A percentile compares a stretch with the other conserved stretches of the same genome.
Conservation (phyloP, 2,329 filamentous ascomycete species). For the Cercospora janseana region DNA sequence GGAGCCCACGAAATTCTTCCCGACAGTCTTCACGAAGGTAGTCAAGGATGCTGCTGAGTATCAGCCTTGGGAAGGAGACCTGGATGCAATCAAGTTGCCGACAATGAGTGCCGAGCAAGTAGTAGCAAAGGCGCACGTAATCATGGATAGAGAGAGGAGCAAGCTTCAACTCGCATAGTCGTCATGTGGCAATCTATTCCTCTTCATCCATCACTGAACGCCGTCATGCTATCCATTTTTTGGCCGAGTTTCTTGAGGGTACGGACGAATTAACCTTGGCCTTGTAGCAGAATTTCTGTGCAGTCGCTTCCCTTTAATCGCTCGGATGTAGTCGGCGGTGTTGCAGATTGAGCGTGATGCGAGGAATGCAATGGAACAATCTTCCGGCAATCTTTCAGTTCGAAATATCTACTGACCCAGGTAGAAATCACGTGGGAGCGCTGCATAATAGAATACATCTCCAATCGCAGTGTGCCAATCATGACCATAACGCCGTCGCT, state of each 20-base stretch:
- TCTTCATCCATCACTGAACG: too few relatives aligned
- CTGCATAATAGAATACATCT: background rate
- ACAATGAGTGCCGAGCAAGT: conserved; percentile 21
- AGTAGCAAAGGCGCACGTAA: conserved; percentile 20
- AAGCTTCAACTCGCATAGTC: too few relatives aligned
- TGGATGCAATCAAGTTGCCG: conserved; percentile 27
- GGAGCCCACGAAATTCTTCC: conserved; percentile 27
- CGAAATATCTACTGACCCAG: background rate
- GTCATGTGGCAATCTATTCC: too few relatives aligned
- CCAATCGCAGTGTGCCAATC: background rate
- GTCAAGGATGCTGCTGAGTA: conserved; percentile 18
- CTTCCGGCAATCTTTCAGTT: background rate
- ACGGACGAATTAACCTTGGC: too few relatives aligned
- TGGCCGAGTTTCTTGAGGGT: too few relatives aligned
- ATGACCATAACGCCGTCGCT: conserved; percentile 22
- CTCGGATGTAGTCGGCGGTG: background rate
- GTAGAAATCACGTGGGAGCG: background rate
- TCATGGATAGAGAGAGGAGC: conserved; percentile 18
- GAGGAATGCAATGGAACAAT: too few relatives aligned
- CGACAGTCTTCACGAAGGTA: conserved; percentile 21
- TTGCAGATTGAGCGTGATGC: too few relatives aligned
- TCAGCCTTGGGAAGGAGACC: conserved; percentile 22
- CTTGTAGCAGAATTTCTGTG: too few relatives aligned
- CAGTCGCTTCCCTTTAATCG: too few relatives aligned
- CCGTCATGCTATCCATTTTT: too few relatives aligned